Conservation (phyloP, 371 early-diverging fungal species). For the Saksenaea oblongispora region DNA sequence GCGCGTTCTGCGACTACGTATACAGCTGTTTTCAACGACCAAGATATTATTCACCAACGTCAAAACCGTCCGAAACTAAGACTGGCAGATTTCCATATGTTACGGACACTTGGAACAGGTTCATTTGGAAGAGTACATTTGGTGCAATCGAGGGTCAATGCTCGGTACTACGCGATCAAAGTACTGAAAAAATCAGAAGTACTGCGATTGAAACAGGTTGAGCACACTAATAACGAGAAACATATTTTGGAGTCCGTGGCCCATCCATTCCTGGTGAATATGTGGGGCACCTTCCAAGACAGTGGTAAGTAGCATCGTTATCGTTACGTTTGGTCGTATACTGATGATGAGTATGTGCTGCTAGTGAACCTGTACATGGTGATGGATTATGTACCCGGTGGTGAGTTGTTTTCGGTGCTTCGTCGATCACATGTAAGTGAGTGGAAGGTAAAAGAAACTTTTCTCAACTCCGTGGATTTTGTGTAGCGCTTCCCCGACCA, state of each 20-base stretch:
- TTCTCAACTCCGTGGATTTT: conserved; percentile 5
- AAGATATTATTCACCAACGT: conserved; percentile 33
- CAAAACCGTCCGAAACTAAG: conserved; percentile 57
- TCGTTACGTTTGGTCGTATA: no score
- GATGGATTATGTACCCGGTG: conserved; percentile 97
- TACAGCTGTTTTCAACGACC: conserved; percentile 18
- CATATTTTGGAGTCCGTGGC: conserved; percentile 85
- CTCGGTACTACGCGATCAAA: conserved; percentile 95
- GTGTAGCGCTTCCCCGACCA: conserved; percentile 81
- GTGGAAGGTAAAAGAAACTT: conserved; percentile 4
- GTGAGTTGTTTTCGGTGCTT: conserved; percentile 89
- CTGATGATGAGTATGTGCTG: no score
- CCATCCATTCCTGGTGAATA: conserved; percentile 94
- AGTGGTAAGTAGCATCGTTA: conserved; percentile 23
- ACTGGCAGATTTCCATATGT: conserved; percentile 68
- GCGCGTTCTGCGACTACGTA: background rate
- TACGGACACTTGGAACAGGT: conserved; percentile 93
- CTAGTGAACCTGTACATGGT: conserved; percentile 82
- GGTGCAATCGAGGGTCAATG: conserved; percentile 73
- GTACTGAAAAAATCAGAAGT: conserved; percentile 94
- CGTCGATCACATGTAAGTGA: conserved; percentile 62
- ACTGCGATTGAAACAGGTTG: conserved; percentile 94
- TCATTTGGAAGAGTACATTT: conserved; percentile 99
- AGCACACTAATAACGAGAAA: conserved; percentile 97
- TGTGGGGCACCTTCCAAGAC: conserved; percentile 94